A percentile compares a stretch with the other conserved stretches of the same genome.
Evolutionary conservation across 2,329 filamentous ascomycete species (phyloP).

Genomic region (Diaporthe sp.): DNA sequence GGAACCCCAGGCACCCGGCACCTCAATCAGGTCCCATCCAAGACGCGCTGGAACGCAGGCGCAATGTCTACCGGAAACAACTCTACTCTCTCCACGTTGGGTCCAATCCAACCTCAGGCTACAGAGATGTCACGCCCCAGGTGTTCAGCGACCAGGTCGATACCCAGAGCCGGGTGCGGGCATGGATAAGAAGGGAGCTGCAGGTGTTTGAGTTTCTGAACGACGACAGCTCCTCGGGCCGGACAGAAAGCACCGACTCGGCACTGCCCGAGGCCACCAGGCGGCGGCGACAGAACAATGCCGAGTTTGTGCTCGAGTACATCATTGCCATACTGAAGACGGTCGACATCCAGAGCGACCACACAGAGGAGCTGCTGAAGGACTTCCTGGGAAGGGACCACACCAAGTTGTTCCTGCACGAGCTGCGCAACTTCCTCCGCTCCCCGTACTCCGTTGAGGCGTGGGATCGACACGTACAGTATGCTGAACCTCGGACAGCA

Average conservation of each 20-base stretch:
- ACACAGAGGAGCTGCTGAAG: constrained; percentile 82
- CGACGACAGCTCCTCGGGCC: constrained; percentile 48
- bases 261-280: constrained; percentile 45
- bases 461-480: constrained; percentile 88
- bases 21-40: constrained; percentile 4
- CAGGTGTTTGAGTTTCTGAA: constrained; percentile 83
- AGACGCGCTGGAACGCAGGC: constrained; percentile 67
- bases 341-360: constrained; percentile 83
- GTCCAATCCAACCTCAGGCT: constrained; percentile 82
- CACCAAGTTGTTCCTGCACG: constrained; percentile 84
- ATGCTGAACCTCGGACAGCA: constrained; percentile 53
- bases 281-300: constrained; percentile 67
- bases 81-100: constrained; percentile 87
- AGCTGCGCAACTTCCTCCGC: constrained; percentile 84
- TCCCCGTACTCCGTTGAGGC: constrained; percentile 81
- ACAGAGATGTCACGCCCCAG: constrained; percentile 78
- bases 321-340: constrained; percentile 86
- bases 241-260: constrained; percentile 14
- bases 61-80: constrained; percentile 78
- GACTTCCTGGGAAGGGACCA: constrained; percentile 84
- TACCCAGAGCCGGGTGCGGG: constrained; percentile 81
- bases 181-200: constrained; percentile 87
- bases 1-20: not conserved
- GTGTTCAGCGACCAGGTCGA: constrained; percentile 74
- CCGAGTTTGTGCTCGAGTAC: constrained; percentile 89